Evolutionary conservation across 2,329 filamentous ascomycete species (phyloP).

Genomic region (Fusarium sp.): DNA sequence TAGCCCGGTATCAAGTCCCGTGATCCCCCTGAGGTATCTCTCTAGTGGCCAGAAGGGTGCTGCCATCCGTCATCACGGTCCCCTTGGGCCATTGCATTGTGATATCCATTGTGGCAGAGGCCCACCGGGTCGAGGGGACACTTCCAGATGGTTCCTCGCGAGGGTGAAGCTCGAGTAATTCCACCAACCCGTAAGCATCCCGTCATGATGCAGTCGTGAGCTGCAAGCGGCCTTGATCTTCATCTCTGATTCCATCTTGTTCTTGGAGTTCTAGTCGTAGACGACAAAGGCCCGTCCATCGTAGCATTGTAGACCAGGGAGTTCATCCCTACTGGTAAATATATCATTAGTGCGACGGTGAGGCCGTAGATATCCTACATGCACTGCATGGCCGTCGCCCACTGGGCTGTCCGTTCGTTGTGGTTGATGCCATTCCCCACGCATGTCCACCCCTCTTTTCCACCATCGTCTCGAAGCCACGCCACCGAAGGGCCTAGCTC

Average conservation of each 20-base stretch:
- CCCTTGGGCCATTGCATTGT: not conserved
- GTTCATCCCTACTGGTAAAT: not conserved
- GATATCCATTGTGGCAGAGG: not conserved
- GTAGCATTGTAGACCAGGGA: not conserved
- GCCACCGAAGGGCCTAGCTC: not conserved
- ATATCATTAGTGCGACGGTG: not conserved
- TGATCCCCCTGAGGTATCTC: not conserved
- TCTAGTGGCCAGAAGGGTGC: not conserved
- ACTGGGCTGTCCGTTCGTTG: not conserved
- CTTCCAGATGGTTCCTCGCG: not conserved
- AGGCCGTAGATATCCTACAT: not conserved
- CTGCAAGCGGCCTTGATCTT: not conserved
- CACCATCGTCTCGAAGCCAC: not conserved
- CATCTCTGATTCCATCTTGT: not conserved
- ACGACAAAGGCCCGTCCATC: not conserved
- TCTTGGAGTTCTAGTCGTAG: not conserved
- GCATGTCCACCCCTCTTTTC: not conserved
- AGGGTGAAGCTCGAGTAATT: not conserved
- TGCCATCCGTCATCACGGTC: not conserved
- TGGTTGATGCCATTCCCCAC: not conserved
- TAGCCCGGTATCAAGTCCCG: not conserved
- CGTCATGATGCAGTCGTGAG: not conserved
- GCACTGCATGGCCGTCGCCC: not conserved
- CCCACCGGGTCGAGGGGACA: not conserved
- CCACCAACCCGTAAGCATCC: not conserved